Evolutionary conservation across 352 stramenopile genomes (phyloP).

Genomic region (Phytophthora idaei): DNA sequence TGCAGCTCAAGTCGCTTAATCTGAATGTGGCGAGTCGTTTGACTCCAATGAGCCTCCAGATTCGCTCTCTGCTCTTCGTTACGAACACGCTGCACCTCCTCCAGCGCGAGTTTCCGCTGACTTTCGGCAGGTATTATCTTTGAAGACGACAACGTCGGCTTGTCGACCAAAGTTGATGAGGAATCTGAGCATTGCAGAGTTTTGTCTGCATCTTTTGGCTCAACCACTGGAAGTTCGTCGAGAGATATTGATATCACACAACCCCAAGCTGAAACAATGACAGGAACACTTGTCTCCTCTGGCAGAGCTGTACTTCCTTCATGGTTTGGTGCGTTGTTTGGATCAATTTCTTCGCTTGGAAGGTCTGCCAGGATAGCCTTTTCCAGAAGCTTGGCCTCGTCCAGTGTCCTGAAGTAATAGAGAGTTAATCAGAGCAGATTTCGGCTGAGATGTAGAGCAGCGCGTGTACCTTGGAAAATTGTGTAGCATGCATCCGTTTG

Average conservation of each 20-base stretch:
- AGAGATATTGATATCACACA: slow-evolving; percentile 35
- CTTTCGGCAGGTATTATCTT: slow-evolving; percentile 18
- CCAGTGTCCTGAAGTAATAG: slow-evolving; percentile 34
- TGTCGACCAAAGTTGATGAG: slow-evolving; percentile 14
- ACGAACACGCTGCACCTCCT: slow-evolving; percentile 28
- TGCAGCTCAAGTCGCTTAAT: slow-evolving; percentile 40
- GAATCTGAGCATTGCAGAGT: slow-evolving; percentile 23
- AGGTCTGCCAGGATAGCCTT: slow-evolving; percentile 31
- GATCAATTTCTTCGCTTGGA: slow-evolving; percentile 4
- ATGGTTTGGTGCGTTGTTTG: slow-evolving; percentile 5
- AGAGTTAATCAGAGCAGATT: not conserved
- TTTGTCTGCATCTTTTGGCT: slow-evolving; percentile 7
- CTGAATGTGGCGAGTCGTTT: slow-evolving; percentile 36
- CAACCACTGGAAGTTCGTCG: not conserved
- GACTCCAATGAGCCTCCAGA: slow-evolving; percentile 26
- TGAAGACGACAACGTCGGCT: slow-evolving; percentile 7
- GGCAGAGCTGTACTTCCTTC: slow-evolving; percentile 20
- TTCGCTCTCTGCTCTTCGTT: slow-evolving; percentile 27
- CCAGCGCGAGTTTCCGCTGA: slow-evolving; percentile 25
- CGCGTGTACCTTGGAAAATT: slow-evolving; percentile 60
- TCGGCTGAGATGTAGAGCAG: not conserved
- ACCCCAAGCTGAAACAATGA: slow-evolving; percentile 26
- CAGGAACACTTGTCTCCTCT: slow-evolving; percentile 16
- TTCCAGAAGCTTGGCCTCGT: slow-evolving; percentile 66
- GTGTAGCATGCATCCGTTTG: slow-evolving; percentile 49